Percentiles rank a stretch among this genome's conserved stretches.
Evolutionary conservation across 306 rosid species (phyloP).

Genomic region (Medicago truncatula): MtrunA17r5.0-ANR NC_053043.1:43666501-43667000

Average conservation of each 20-base stretch:
- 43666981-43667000: constrained; percentile 77
- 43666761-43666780: no score
- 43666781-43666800: no score
- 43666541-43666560: constrained; percentile 64
- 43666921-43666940: constrained; percentile 74
- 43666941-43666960: constrained; percentile 65
- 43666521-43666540: constrained; percentile 92
- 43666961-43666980: constrained; percentile 88
- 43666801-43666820: background rate
- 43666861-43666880: background rate
- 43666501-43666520: constrained; percentile 97
- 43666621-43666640: background rate
- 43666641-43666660: background rate
- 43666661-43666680: no score
- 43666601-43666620: constrained; percentile 3
- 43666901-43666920: constrained; percentile 89
- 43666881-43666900: constrained; percentile 16
- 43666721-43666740: no score
- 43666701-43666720: no score
- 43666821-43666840: background rate
- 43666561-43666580: constrained; percentile 96
- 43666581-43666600: constrained; percentile 81
- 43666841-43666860: background rate
- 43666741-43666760: no score
- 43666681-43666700: no score